phyloP scores from a whole-genome alignment of 208 protist species.

The Leptomonas pyrrhocoris region DNA sequence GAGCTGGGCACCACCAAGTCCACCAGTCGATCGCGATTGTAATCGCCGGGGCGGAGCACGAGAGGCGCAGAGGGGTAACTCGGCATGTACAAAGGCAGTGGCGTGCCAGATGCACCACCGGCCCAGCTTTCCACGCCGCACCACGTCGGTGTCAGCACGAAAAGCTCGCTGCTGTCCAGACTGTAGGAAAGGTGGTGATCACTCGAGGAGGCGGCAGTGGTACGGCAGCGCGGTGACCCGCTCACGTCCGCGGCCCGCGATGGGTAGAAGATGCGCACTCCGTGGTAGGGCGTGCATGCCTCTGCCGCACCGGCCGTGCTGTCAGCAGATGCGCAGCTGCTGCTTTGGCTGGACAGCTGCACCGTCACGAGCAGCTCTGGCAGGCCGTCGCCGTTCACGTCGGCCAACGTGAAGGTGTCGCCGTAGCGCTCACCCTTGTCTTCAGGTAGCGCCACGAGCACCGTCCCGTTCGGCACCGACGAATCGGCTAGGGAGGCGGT shows the following conservation, averaged over 20 bases:
- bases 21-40: slow-evolving; percentile 58
- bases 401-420: slow-evolving; percentile 41
- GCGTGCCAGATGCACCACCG: not conserved
- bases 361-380: slow-evolving; percentile 54
- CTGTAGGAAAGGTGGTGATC: slow-evolving; percentile 20
- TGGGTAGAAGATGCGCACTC: slow-evolving; percentile 28
- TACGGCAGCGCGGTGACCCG: slow-evolving; percentile 11
- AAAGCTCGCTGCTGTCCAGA: slow-evolving; percentile 14
- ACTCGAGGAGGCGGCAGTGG: not conserved
- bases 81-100: slow-evolving; percentile 31
- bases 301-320: slow-evolving; percentile 2
- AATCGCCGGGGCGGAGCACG: slow-evolving; percentile 57
- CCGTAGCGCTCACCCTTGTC: slow-evolving; percentile 17
- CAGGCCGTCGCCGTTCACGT: slow-evolving; percentile 63
- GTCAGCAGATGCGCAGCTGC: slow-evolving; percentile 16
- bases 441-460: slow-evolving; percentile 18
- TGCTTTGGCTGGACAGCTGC: slow-evolving; percentile 23
- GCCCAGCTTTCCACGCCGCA: slow-evolving; percentile 18
- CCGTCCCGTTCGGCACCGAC: not conserved
- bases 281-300: slow-evolving; percentile 22
- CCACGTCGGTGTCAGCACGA: slow-evolving; percentile 23
- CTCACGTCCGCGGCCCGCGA: slow-evolving; percentile 5
- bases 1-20: slow-evolving; percentile 73
- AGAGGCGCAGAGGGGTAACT: slow-evolving; percentile 38
- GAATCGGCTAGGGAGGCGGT: not conserved